A percentile compares a stretch with the other conserved stretches of the same genome.
Conservation (phyloP, 2,329 filamentous ascomycete species). For the Pyricularia sp. region DNA sequence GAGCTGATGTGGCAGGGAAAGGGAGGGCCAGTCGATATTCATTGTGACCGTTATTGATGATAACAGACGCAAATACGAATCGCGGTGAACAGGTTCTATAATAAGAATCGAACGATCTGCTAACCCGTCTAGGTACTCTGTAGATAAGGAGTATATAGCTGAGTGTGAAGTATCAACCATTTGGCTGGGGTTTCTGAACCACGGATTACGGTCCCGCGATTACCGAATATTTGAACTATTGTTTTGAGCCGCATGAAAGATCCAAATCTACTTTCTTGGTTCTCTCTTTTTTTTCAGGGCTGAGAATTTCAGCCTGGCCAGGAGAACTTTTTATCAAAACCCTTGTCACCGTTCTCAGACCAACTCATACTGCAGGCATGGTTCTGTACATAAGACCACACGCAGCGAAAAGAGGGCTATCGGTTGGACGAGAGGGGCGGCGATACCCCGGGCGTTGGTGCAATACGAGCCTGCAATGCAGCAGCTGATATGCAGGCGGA, state of each 20-base stretch:
- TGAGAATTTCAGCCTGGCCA: no score
- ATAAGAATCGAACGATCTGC: background rate
- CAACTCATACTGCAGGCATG: background rate
- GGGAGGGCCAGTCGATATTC: no score
- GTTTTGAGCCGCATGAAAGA: background rate
- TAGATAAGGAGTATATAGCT: background rate
- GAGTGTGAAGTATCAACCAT: no score
- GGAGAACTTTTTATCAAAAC: no score
- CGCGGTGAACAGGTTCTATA: background rate
- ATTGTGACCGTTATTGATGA: background rate
- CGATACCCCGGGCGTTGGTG: background rate
- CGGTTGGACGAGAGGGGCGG: background rate
- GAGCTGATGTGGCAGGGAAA: no score
- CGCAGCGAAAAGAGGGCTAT: background rate
- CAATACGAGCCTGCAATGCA: background rate
- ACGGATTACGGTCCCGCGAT: background rate
- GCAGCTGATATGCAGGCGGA: background rate
- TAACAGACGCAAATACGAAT: background rate
- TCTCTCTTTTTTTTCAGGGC: background rate
- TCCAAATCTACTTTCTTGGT: background rate
- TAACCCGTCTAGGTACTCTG: background rate
- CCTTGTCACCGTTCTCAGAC: background rate
- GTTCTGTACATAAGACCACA: background rate
- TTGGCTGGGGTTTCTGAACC: background rate
- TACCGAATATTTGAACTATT: background rate